Base-by-base conservation (phyloP, 1,284 basidiomycete species). In the Marasmius fiardii region DNA sequence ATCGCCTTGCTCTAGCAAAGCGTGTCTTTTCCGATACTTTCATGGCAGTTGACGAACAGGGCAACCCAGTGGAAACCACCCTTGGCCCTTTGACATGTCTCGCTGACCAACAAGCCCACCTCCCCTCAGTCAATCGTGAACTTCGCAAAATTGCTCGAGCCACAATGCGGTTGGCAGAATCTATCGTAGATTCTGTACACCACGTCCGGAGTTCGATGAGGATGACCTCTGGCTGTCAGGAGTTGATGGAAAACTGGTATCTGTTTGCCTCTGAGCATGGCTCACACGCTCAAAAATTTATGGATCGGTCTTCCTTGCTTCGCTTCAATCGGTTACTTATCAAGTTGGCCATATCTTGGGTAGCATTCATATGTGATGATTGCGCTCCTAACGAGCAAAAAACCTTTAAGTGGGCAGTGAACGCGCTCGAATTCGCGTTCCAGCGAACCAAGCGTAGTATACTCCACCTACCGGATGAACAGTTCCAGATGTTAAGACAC, bases 321-420 rank as follows among this genome's bases (percentile, higher is more conserved):
- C 86, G 89, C 58, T 95, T 96, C 74, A 91, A 92, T 65, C 83
- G 88, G 18, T 77, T 90, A 6, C 77, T 98, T 35, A 90, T 95
- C 71, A 86, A 86, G 59, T 81, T 97, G 43, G 92, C 94, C 2
- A 97, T 98, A 63, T 90, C 92, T 20, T 99, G 97, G 97, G 93
- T 99, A 24, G 88, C 93, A 24, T 99, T 99, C 75, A 97, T 99
- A 60, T 98, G 94, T 71, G 95, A 98, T 68, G 93, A 96, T 65
- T 99, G 97, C 73, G 92, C 98, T 64, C 93, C 95, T 1, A 92
- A 93, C 44, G 96, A 99, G 69, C 86, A 94, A 58, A 93, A 91
- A 71, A 99, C 95, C 0, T 99, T 99, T 82, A 90, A 93, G 68
- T 99, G 96, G 95, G 96, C 97, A 1, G 95, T 99, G 53, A 92